Evolutionary conservation across 106 monocot species (phyloP), one percentile per base, ranked within the genome.

Genomic region (Dioscorea zingiberensis): DNA sequence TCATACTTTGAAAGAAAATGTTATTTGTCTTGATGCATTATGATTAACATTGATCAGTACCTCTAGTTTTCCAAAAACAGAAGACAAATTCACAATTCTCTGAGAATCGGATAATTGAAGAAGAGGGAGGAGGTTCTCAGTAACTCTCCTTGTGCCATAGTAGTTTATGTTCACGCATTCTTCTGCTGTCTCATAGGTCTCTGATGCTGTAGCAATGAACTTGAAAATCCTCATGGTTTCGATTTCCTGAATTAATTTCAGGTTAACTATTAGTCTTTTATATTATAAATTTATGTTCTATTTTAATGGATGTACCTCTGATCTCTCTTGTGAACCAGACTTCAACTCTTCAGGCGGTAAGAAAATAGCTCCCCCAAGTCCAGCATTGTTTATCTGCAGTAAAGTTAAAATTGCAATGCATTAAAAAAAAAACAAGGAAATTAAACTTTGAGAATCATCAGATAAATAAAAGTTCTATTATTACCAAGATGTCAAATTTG

Each of bases 121-220:
- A 15, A 94, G 84, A 45, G 90, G 90, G 14, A 91, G 66, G 21
- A 94, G 76, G 2, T 80, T 80, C 55, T 94, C 94, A n/a, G 80
- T 84, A 22, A 87, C 72, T 63, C 82, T 67, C 57, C 83, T 84
- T 73, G 65, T 54, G 26, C 94, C 90, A 56, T 78, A 83, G 60
- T 87, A 94, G 60, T 90, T 94, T 13, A 78, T 87, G 26, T 83
- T 69, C 2, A 94, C 28, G 71, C 94, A 90, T 26, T 45, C 60
- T 25, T 75, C 69, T 0, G 82, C 87, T 18, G 47, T 65, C 9
- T 86, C 80, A 27, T 66, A 66, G 0, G 70, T 80, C 28, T 90
- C 49, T 7, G 49, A 4, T 49, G 49, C 2, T 49, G 13, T 14
- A 18, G 49, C 3, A 14, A 49, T 49, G 2, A 49, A 4, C 3